Percentiles rank a stretch among this genome's conserved stretches.
phyloP scores from a whole-genome alignment of 768 basidiomycete species.

The Termitomyces eurrhizus region DNA sequence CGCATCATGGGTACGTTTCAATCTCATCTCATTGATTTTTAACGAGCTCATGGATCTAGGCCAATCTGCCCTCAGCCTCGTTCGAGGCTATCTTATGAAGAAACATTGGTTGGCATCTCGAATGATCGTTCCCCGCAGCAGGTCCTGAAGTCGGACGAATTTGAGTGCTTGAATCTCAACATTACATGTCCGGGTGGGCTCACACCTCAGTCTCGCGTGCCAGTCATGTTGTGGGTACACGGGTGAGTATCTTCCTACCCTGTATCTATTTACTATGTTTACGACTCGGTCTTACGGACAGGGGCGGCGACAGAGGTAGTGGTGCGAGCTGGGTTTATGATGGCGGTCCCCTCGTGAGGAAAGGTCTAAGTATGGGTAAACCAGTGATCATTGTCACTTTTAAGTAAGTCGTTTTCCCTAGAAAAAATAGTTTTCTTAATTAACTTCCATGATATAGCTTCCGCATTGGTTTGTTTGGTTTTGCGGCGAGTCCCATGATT shows the following conservation, averaged over 20 bases:
- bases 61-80: constrained; percentile 72
- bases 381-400: constrained; percentile 71
- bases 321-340: constrained; percentile 80
- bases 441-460: constrained; percentile 41
- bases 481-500: constrained; percentile 62
- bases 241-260: constrained; percentile 45
- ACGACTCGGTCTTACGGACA: constrained; percentile 22
- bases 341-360: constrained; percentile 65
- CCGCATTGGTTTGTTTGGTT: constrained; percentile 74
- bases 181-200: constrained; percentile 70
- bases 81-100: constrained; percentile 44
- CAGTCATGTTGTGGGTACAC: constrained; percentile 87
- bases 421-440: neutral
- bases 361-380: constrained; percentile 57
- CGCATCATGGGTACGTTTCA: constrained; percentile 57
- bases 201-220: constrained; percentile 47
- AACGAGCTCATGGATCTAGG: constrained; percentile 28
- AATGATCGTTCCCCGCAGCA: constrained; percentile 52
- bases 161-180: constrained; percentile 77
- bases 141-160: constrained; percentile 61
- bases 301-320: constrained; percentile 68
- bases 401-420: constrained; percentile 49
- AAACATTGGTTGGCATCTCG: constrained; percentile 56
- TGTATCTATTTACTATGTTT: constrained; percentile 7
- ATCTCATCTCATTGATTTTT: neutral